Evolutionary conservation across 2,329 filamentous ascomycete species (phyloP).

Genomic region (Arthrobotrys conoides): DNA sequence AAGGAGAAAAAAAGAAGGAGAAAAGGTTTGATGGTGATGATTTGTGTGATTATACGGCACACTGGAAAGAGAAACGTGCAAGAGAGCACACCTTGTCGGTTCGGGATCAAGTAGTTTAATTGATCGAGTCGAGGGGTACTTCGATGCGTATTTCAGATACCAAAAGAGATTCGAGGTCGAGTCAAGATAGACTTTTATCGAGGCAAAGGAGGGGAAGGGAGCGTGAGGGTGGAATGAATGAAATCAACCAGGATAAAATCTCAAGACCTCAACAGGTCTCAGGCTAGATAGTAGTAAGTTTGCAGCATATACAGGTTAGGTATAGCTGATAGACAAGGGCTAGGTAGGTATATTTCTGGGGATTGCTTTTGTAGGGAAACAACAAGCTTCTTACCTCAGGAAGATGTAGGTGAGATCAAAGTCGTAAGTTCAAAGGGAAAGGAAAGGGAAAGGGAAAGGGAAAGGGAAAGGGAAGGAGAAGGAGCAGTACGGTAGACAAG

Average conservation of each 20-base stretch:
- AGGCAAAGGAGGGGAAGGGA: background rate
- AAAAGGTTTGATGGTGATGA: too few relatives aligned
- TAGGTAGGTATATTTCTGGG: constrained; percentile 15
- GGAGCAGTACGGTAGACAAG: background rate
- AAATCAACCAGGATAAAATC: constrained; percentile 17
- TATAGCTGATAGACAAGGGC: constrained; percentile 21
- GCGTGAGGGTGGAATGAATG: background rate
- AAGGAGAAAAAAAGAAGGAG: too few relatives aligned
- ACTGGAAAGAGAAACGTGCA: background rate
- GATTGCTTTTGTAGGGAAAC: background rate
- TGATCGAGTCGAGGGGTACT: constrained; percentile 2
- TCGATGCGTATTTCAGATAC: constrained; percentile 2
- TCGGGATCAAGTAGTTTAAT: constrained; percentile 20
- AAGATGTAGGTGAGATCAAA: background rate
- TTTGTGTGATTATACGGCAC: background rate
- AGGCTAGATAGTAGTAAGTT: constrained; percentile 3
- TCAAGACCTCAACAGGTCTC: constrained; percentile 31
- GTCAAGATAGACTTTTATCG: background rate
- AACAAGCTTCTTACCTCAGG: constrained; percentile 16
- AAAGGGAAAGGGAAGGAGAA: background rate
- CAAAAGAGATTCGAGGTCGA: constrained; percentile 7
- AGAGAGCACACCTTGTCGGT: constrained; percentile 9
- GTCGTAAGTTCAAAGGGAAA: too few relatives aligned
- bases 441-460: background rate
- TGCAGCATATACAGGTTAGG: constrained; percentile 8